phyloP scores from a whole-genome alignment of 345 rosid species.

The Citrus hindsii region DNA sequence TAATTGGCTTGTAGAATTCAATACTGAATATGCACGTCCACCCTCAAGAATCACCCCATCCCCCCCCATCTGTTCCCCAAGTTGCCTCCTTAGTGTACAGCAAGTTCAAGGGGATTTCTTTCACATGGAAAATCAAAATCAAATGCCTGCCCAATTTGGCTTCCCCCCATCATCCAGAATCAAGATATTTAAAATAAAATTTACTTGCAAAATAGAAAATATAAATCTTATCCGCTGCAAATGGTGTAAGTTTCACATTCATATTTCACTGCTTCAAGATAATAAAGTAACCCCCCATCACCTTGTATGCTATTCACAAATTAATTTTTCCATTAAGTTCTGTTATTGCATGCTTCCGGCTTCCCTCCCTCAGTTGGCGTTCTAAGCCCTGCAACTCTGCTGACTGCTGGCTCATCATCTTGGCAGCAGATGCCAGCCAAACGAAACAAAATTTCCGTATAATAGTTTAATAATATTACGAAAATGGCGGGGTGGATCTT shows the following conservation, averaged over 20 bases:
- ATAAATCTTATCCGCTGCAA: constrained; percentile 6
- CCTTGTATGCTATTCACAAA: constrained; percentile 17
- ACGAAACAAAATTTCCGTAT: too few relatives aligned
- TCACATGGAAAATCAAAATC: too few relatives aligned
- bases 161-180: constrained; percentile 29
- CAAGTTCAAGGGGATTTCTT: too few relatives aligned
- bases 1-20: too few relatives aligned
- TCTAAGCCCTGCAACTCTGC: constrained; percentile 9
- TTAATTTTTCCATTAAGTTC: constrained; percentile 1
- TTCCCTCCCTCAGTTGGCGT: constrained; percentile 1
- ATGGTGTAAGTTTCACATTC: background rate
- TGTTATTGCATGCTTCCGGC: background rate
- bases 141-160: constrained; percentile 15
- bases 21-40: too few relatives aligned
- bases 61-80: too few relatives aligned
- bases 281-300: constrained; percentile 1
- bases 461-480: too few relatives aligned
- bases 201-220: constrained; percentile 18
- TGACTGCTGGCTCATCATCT: background rate
- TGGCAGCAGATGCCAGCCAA: too few relatives aligned
- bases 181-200: constrained; percentile 20
- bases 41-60: too few relatives aligned
- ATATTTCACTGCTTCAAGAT: constrained; percentile 6
- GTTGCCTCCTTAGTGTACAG: too few relatives aligned
- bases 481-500: too few relatives aligned